These are phyloP conservation scores for Salvia splendens DNA, from an alignment of 257 asterid species.

Conservation along the genomic window DNA sequence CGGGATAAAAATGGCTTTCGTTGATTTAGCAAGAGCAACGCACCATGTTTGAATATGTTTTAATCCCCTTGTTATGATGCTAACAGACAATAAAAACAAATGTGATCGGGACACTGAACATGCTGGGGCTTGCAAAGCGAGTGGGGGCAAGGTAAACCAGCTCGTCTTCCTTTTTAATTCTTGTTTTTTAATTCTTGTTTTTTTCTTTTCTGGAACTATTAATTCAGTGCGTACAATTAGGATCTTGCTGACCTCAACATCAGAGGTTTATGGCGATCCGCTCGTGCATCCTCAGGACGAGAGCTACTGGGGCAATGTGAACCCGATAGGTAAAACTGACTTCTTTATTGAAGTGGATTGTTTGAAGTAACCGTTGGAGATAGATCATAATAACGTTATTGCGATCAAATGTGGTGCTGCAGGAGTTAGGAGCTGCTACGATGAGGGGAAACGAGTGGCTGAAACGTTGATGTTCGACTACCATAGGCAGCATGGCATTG, in stretches of 20 bases:
- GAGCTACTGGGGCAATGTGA: constrained; percentile 94
- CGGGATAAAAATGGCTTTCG: not conserved
- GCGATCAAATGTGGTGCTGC: constrained; percentile 23
- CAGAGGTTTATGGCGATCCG: constrained; percentile 97
- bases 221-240: constrained; percentile 39
- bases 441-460: constrained; percentile 94
- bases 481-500: constrained; percentile 94
- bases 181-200: not conserved
- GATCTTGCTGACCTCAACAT: constrained; percentile 90
- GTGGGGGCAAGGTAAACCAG: constrained; percentile 81
- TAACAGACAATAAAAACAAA: constrained; percentile 92
- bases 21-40: not conserved
- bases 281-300: constrained; percentile 93
- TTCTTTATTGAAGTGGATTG: not conserved
- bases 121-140: constrained; percentile 97
- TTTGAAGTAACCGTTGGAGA: not conserved
- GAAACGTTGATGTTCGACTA: constrained; percentile 98
- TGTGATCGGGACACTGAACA: constrained; percentile 92
- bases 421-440: constrained; percentile 98
- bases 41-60: not conserved
- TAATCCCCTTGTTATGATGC: constrained; percentile 5
- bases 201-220: constrained; percentile 1
- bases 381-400: not conserved
- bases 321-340: constrained; percentile 65
- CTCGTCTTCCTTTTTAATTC: not conserved